Conservation (phyloP, 345 rosid species). For the Ceriops decandra region DNA sequence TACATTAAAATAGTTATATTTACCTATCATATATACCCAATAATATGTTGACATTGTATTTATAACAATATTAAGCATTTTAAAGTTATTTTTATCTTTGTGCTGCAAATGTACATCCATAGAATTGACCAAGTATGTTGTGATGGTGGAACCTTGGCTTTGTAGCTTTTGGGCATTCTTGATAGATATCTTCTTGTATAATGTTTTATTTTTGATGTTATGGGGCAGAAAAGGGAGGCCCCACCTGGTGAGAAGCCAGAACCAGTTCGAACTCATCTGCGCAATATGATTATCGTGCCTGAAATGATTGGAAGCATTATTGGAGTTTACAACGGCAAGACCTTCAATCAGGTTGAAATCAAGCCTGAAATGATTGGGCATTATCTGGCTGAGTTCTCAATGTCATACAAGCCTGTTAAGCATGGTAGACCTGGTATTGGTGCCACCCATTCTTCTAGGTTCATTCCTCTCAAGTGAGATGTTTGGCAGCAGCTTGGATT, state of each 20-base stretch:
- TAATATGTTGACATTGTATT: too few relatives aligned
- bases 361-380: constrained; percentile 87
- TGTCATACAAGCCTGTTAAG: constrained; percentile 67
- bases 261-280: constrained; percentile 80
- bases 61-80: too few relatives aligned
- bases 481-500: constrained; percentile 8
- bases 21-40: too few relatives aligned
- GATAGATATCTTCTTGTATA: background rate
- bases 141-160: too few relatives aligned
- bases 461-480: constrained; percentile 84
- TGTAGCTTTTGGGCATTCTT: background rate
- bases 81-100: too few relatives aligned
- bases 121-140: background rate
- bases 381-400: constrained; percentile 31
- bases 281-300: constrained; percentile 92
- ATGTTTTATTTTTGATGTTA: background rate
- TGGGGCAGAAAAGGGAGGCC: constrained; percentile 81
- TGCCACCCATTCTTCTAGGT: constrained; percentile 97
- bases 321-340: constrained; percentile 93
- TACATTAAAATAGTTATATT: too few relatives aligned
- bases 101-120: background rate
- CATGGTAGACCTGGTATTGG: constrained; percentile 97
- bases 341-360: constrained; percentile 92
- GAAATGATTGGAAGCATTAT: constrained; percentile 96
- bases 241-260: constrained; percentile 97